Evolutionary conservation across 2,329 filamentous ascomycete species (phyloP), one percentile per base, ranked within the genome.

Genomic region (Colletotrichum sp.): DNA sequence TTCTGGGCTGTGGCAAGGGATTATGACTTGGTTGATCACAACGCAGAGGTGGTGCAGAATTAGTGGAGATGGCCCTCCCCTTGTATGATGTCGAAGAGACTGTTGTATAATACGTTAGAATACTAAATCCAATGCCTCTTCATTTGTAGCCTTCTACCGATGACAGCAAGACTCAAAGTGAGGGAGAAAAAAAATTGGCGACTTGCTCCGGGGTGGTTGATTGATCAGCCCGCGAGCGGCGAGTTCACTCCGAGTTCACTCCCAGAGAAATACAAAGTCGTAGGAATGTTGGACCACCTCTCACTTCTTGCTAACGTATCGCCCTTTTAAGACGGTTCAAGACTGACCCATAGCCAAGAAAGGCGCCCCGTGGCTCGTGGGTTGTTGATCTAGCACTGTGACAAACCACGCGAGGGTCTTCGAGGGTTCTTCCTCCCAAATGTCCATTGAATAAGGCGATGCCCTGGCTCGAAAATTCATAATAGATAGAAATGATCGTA

Each of bases 1-100:
- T 90, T 90, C 77, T 91, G 89, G 89, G 84, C 83, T 73, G 72
- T 88, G 65, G 89, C 88, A 18, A 79, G 82, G 73, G 81, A 86
- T 48, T 80, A 85, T 36, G 83, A 85, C 1, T 77, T 90, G 64
- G 21, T 60, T 89, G 21, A 77, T 80, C 32, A 67, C 73, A 2
- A 32, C 36, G 16, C 61, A 62, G n/a, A 55, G 18, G 13, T 26
- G 15, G 26, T 28, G 12, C 48, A 62, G 12, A 62, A 32, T n/a
- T 10, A 16, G 16, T 18, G 10, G 10, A 8, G 28, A 21, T 34
- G n/a, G 28, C 30, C 13, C 28, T 32, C 10, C 10, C 56, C 16
- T 21, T 60, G 56, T 60, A 60, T 12, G 26, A 32, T 32, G 12
- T 26, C 26, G 24, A 32, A 60, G 43, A 52, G n/a, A 52, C 43